Percentiles rank a stretch among this genome's conserved stretches.
Evolutionary conservation across 2,329 filamentous ascomycete species (phyloP).

Genomic region (Alternaria arborescens): DNA sequence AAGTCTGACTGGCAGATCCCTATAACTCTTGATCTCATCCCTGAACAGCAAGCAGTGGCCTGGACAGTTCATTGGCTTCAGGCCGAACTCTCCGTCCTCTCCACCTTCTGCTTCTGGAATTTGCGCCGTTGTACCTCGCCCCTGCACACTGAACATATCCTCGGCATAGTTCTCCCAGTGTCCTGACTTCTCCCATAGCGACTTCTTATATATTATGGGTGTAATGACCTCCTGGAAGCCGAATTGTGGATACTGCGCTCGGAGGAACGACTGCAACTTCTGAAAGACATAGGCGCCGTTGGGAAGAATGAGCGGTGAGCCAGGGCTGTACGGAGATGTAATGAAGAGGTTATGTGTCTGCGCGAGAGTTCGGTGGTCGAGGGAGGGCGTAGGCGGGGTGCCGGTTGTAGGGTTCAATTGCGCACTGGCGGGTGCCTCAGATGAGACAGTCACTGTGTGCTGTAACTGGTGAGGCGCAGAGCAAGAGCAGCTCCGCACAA

Average conservation of each 20-base stretch:
- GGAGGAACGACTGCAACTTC: conserved; percentile 80
- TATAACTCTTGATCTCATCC: conserved; percentile 75
- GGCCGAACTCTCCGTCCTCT: conserved; percentile 76
- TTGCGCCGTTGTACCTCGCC: conserved; percentile 58
- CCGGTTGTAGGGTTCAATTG: conserved; percentile 44
- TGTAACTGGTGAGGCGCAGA: conserved; percentile 40
- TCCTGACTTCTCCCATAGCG: conserved; percentile 84
- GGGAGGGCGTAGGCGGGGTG: conserved; percentile 49
- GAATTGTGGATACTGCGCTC: conserved; percentile 83
- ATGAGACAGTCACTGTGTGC: conserved; percentile 31
- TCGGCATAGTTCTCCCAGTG: conserved; percentile 91
- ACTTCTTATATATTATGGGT: conserved; percentile 89
- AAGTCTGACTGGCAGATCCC: conserved; percentile 82
- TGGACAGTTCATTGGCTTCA: conserved; percentile 95
- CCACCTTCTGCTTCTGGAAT: conserved; percentile 56
- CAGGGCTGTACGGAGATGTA: conserved; percentile 80
- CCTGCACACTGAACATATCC: conserved; percentile 86
- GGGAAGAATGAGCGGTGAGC: conserved; percentile 84
- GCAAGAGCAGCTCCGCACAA: conserved; percentile 45
- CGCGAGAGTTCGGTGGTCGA: conserved; percentile 62
- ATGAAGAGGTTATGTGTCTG: conserved; percentile 77
- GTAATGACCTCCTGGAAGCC: conserved; percentile 90
- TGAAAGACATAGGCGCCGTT: conserved; percentile 86
- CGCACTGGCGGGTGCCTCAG: conserved; percentile 26
- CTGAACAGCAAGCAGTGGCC: conserved; percentile 87